phyloP scores from a whole-genome alignment of 345 rosid species.

The Ceriops decandra region DNA sequence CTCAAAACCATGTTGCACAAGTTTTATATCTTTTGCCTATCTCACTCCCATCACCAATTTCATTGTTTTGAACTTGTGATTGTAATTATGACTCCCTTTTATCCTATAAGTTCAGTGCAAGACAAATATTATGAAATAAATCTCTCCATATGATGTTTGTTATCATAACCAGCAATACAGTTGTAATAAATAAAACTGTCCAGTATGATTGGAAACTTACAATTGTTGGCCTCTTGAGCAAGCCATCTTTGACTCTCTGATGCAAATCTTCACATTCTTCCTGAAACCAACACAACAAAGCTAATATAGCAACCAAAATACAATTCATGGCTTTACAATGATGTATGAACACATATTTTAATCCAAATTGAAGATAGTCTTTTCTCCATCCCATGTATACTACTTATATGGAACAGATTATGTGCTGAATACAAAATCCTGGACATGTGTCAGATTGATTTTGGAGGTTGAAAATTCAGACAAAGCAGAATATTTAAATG shows the following conservation, averaged over 20 bases:
- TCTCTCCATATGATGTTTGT: background rate
- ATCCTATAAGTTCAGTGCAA: background rate
- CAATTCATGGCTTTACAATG: background rate
- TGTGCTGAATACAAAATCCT: constrained; percentile 2
- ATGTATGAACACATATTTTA: background rate
- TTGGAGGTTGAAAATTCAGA: background rate
- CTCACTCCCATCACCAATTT: no score
- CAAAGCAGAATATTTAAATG: background rate
- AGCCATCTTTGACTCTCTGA: constrained; percentile 48
- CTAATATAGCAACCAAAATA: constrained; percentile 10
- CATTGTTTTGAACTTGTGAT: no score
- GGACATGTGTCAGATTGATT: background rate
- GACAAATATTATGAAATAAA: constrained; percentile 2
- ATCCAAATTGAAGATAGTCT: background rate
- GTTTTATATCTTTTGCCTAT: no score
- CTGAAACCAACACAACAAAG: constrained; percentile 40
- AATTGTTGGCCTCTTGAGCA: constrained; percentile 55
- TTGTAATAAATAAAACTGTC: background rate
- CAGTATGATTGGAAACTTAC: constrained; percentile 42
- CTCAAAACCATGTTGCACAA: no score
- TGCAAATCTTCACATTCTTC: constrained; percentile 78
- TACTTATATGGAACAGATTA: background rate
- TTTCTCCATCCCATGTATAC: background rate
- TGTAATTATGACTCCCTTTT: no score
- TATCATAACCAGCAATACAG: background rate